These are phyloP conservation scores for Gillenia trifoliata DNA, from an alignment of 306 rosid genomes.

Conservation along the genomic window DNA sequence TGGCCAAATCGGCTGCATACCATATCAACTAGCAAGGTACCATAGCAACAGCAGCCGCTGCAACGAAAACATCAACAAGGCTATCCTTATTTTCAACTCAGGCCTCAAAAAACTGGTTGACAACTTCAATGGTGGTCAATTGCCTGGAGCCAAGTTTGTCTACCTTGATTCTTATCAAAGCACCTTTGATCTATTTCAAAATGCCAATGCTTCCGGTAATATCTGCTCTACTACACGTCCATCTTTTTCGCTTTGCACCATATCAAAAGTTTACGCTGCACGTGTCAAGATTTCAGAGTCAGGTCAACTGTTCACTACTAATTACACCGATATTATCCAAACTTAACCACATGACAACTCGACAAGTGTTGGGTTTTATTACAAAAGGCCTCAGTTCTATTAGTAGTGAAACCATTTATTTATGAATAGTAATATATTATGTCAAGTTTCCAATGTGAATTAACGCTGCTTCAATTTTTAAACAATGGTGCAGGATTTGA, in stretches of 20 bases:
- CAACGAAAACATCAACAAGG: constrained; percentile 75
- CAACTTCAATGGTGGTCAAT: constrained; percentile 56
- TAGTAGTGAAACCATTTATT: background rate
- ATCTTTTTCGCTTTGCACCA: too few species aligned
- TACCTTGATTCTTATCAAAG: constrained; percentile 61
- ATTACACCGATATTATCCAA: too few species aligned
- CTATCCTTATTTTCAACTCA: constrained; percentile 56
- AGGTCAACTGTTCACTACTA: too few species aligned
- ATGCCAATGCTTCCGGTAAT: constrained; percentile 46
- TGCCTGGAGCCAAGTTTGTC: constrained; percentile 82
- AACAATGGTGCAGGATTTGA: constrained; percentile 56
- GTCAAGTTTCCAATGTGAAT: background rate
- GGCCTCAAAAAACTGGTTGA: constrained; percentile 62
- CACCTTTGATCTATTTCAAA: constrained; percentile 44
- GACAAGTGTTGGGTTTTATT: too few species aligned
- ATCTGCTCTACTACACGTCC: background rate
- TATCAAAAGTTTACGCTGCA: too few species aligned
- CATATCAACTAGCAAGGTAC: constrained; percentile 69
- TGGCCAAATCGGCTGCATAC: constrained; percentile 92
- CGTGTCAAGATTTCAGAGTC: too few species aligned
- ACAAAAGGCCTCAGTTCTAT: background rate
- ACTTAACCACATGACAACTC: background rate
- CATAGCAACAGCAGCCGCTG: constrained; percentile 54
- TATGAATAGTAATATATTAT: background rate
- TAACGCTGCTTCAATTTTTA: background rate